Conservation (phyloP, 257 asterid species). For the Echites panduratus region DNA sequence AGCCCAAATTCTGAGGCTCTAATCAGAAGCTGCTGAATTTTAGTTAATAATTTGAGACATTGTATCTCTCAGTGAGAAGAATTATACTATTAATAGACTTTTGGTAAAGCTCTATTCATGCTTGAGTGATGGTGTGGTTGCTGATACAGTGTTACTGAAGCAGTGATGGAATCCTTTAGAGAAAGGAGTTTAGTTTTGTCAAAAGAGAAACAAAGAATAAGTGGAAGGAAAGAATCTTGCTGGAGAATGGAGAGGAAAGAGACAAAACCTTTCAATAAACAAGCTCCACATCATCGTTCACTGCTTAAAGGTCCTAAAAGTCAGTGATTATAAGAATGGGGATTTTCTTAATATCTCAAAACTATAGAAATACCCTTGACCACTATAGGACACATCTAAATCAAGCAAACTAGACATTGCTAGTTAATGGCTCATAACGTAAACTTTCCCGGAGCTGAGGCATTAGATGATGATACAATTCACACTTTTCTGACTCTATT, state of each 20-base stretch:
- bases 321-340: not conserved
- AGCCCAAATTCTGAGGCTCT: not conserved
- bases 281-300: not conserved
- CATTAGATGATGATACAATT: not conserved
- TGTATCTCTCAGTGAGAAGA: not conserved
- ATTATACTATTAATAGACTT: not conserved
- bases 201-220: no score
- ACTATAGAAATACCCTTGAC: not conserved
- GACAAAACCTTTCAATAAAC: not conserved
- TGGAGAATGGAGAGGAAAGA: not conserved
- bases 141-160: not conserved
- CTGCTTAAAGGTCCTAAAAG: not conserved
- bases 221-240: not conserved
- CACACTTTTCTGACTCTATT: not conserved
- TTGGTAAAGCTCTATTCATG: not conserved
- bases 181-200: not conserved
- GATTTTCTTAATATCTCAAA: not conserved
- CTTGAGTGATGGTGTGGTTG: not conserved
- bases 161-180: not conserved
- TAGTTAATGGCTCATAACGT: not conserved
- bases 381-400: not conserved
- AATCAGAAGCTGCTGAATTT: not conserved
- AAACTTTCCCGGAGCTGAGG: not conserved
- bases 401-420: not conserved
- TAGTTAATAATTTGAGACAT: not conserved